These are phyloP conservation scores for Nakaseomyces bracarensis DNA, from an alignment of 1,139 yeast species.

Conservation along the genomic window DNA sequence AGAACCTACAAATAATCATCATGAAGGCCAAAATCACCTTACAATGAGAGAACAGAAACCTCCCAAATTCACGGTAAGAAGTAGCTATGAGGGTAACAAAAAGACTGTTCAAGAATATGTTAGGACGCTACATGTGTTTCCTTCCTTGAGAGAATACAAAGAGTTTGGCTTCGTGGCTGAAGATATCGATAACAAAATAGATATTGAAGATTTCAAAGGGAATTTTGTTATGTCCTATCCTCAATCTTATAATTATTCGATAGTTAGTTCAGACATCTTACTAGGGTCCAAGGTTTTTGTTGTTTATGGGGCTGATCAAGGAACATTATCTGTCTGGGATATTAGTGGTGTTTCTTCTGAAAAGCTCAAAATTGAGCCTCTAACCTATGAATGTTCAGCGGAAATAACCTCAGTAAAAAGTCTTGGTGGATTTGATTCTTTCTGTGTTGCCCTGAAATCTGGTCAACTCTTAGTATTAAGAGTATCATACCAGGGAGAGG, in stretches of 20 bases:
- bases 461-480: constrained; percentile 54
- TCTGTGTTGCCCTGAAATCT: constrained; percentile 60
- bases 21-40: constrained; percentile 6
- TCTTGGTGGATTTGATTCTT: constrained; percentile 52
- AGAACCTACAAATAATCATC: constrained; percentile 28
- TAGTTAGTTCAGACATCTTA: constrained; percentile 50
- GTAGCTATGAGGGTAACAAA: constrained; percentile 61
- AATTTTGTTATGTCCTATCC: constrained; percentile 49
- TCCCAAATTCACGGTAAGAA: constrained; percentile 29
- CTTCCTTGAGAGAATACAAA: constrained; percentile 50
- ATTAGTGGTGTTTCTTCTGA: constrained; percentile 54
- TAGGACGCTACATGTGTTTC: constrained; percentile 45
- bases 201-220: constrained; percentile 36
- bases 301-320: constrained; percentile 70
- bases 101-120: constrained; percentile 55
- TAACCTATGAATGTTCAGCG: constrained; percentile 42
- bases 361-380: constrained; percentile 51
- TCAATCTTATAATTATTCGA: constrained; percentile 44
- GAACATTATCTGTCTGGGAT: constrained; percentile 74
- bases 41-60: constrained; percentile 4
- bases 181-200: constrained; percentile 20
- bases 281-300: constrained; percentile 58
- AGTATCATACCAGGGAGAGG: constrained; percentile 41
- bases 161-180: constrained; percentile 50
- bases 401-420: constrained; percentile 44